A percentile compares a stretch with the other conserved stretches of the same genome.
These are phyloP conservation scores for Boechera stricta DNA, from an alignment of 345 rosid genomes.

Conservation along the genomic window DNA sequence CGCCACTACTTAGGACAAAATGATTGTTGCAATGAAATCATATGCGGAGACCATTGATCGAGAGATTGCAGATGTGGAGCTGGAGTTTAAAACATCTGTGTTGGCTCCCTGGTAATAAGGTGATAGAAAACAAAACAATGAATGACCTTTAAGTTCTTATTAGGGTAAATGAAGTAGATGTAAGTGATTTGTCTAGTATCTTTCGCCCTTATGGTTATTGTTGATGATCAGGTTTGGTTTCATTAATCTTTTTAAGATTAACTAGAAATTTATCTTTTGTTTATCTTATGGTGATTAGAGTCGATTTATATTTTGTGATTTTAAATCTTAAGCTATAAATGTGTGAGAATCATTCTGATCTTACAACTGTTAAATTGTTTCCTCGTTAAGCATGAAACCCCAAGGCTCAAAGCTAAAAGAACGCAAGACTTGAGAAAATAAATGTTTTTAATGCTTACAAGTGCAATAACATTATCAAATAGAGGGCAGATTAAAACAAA, in stretches of 20 bases:
- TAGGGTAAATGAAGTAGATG: constrained; percentile 11
- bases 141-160: neutral
- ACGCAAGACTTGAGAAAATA: neutral
- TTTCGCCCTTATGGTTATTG: neutral
- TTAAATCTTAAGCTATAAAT: neutral
- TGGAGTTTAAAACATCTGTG: constrained; percentile 45
- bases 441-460: neutral
- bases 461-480: constrained; percentile 1
- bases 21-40: constrained; percentile 42
- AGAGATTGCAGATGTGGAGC: constrained; percentile 25
- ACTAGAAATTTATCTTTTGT: neutral
- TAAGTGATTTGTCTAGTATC: neutral
- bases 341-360: neutral
- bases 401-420: constrained; percentile 58
- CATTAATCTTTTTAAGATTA: neutral
- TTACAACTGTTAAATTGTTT: neutral
- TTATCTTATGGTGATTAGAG: neutral
- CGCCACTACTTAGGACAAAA: neutral
- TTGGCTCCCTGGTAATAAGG: constrained; percentile 55
- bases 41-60: constrained; percentile 18
- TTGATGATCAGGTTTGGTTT: neutral
- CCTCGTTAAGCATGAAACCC: constrained; percentile 68
- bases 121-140: neutral
- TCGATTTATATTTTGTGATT: neutral
- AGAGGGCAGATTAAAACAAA: constrained; percentile 36